These are phyloP conservation scores for Leccinellum albellum DNA, from an alignment of 768 basidiomycete species.

Conservation along the genomic window DNA sequence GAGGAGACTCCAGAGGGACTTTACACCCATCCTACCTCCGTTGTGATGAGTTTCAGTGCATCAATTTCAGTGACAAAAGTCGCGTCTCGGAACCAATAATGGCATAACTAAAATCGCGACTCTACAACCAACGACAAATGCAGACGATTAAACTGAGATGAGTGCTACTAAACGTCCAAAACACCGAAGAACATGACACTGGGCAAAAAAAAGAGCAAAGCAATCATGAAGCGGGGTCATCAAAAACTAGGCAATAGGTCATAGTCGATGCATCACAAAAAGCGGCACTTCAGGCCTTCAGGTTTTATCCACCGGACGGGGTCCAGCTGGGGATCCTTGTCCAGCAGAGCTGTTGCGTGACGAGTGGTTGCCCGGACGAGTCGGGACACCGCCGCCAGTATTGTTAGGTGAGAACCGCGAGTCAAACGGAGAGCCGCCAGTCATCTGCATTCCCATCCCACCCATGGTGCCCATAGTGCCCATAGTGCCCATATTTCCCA, in stretches of 20 bases:
- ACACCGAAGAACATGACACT: constrained; percentile 13
- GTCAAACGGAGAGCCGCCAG: constrained; percentile 60
- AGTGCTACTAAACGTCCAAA: constrained; percentile 9
- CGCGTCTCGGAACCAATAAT: neutral
- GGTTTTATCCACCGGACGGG: constrained; percentile 31
- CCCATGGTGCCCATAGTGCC: constrained; percentile 43
- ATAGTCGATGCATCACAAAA: neutral
- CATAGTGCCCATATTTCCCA: constrained; percentile 38
- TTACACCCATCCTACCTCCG: constrained; percentile 88
- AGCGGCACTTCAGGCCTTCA: constrained; percentile 12
- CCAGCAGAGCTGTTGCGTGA: constrained; percentile 52
- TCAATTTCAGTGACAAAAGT: constrained; percentile 3
- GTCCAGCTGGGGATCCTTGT: constrained; percentile 49
- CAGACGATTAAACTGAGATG: constrained; percentile 19
- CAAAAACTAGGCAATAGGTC: constrained; percentile 5
- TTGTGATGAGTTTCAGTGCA: neutral
- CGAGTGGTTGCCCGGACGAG: constrained; percentile 29
- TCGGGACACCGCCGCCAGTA: constrained; percentile 23
- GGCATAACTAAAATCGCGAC: constrained; percentile 5
- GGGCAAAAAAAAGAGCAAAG: constrained; percentile 11
- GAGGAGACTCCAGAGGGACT: constrained; percentile 90
- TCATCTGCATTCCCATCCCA: constrained; percentile 51
- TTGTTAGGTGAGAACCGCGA: constrained; percentile 45
- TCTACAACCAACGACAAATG: constrained; percentile 12
- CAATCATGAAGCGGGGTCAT: constrained; percentile 4